Evolutionary conservation across 192 early-diverging fungal species (phyloP).

Genomic region (Rhizophagus sp.): DNA sequence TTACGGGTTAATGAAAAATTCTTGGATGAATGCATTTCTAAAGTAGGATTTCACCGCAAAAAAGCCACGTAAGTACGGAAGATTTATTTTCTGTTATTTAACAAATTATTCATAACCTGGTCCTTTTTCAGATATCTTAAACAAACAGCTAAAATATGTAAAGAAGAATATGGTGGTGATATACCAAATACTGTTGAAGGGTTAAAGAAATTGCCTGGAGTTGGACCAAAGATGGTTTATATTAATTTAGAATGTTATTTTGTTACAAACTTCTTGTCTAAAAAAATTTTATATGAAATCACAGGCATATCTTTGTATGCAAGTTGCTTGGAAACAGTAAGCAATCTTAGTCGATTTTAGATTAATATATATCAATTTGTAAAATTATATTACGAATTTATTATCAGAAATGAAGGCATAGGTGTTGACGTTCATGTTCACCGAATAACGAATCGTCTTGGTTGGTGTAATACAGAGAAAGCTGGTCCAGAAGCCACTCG

Average conservation of each 20-base stretch:
- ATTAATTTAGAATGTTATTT: conserved; percentile 8
- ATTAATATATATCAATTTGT: not conserved
- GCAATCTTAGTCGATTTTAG: not conserved
- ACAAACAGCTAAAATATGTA: conserved; percentile 70
- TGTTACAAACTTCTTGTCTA: not conserved
- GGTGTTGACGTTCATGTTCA: conserved; percentile 97
- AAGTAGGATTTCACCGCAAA: conserved; percentile 89
- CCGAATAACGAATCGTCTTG: conserved; percentile 84
- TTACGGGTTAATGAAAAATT: conserved; percentile 57
- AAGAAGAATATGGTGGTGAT: conserved; percentile 72
- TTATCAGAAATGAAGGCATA: conserved; percentile 74
- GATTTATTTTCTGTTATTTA: not conserved
- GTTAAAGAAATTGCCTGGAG: conserved; percentile 80
- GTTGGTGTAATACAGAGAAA: conserved; percentile 78
- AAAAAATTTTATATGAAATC: not conserved
- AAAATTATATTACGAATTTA: not conserved
- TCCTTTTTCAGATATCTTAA: conserved; percentile 66
- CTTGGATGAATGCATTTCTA: conserved; percentile 71
- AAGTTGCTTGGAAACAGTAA: conserved; percentile 80
- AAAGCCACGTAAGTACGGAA: conserved; percentile 61
- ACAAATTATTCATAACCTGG: not conserved
- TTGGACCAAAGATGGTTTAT: conserved; percentile 91
- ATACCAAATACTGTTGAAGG: conserved; percentile 81
- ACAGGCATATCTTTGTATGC: conserved; percentile 78
- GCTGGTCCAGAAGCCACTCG: conserved; percentile 83